Base-by-base conservation (phyloP, 2,329 filamentous ascomycete genomes). In the Nigrospora osmanthi region DNA sequence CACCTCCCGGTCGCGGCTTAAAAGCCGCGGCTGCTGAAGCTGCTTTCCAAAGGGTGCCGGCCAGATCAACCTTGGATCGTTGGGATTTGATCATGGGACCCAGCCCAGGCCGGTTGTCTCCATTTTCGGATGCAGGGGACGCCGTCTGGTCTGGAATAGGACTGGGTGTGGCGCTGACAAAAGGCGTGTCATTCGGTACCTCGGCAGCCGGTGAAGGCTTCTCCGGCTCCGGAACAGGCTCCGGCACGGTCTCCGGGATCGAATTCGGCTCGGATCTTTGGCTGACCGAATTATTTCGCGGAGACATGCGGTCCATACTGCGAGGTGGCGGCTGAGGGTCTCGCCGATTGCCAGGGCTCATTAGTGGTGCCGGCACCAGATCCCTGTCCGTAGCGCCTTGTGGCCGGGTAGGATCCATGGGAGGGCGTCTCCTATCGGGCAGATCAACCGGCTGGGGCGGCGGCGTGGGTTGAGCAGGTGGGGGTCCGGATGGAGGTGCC, bases 1-100 rank as follows among this genome's bases (percentile, higher is more conserved):
- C 90, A 51, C 90, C 91, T 46, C 91, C 91, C 32, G 84, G 83
- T 47, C 91, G 81, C 16, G 91, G 91, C 58, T 91, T 94, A 68
- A 97, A 97, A 1, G 76, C 75, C 34, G 63, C 76, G 11, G 83
- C 83, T 19, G 85, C 80, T 45, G 75, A 80, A 1, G 88, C 89
- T 19, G 89, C 89, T 63, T 89, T 94, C 66, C 87, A 86, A 49
- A 96, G 79, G 6, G 79, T 76, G 33, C 79, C 83, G 16, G 87
- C 87, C 55, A 93, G 73, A 46, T 93, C 83, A n/a, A 73, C 76
- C 50, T 77, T 81, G 1, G 81, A 83, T 49, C 78, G 80, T 59
- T 87, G 88, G 50, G 84, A 80, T 64, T 88, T 91, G 56, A 96
- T 85, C 90, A 95, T 95, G 2, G 89, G 88, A 0, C 89, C 89